Percentiles rank a stretch among this genome's conserved stretches.
phyloP scores from a whole-genome alignment of 163 green algal species.

The Picocystis sp. region DNA sequence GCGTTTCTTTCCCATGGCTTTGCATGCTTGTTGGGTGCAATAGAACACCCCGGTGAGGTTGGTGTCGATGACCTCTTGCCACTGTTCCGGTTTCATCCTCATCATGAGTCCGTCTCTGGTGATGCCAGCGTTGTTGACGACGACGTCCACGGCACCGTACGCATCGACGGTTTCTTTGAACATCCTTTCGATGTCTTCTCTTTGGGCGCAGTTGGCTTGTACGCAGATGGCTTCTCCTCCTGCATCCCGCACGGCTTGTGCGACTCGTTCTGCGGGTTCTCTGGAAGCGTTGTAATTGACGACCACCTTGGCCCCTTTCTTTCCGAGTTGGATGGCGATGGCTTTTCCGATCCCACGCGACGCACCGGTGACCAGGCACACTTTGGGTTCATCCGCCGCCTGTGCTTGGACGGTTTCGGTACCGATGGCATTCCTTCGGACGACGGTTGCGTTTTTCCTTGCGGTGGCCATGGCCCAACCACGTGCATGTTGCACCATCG shows the following conservation, averaged over 20 bases:
- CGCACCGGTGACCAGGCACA: conserved; percentile 66
- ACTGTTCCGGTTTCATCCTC: conserved; percentile 96
- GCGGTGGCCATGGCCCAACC: too few relatives aligned
- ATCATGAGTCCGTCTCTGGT: conserved; percentile 91
- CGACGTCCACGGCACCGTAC: conserved; percentile 57
- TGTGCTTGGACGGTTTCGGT: too few relatives aligned
- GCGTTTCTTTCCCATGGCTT: conserved; percentile 47
- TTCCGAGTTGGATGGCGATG: conserved; percentile 65
- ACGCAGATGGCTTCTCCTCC: conserved; percentile 54
- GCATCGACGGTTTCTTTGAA: conserved; percentile 43
- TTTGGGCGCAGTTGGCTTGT: conserved; percentile 53
- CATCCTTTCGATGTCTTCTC: conserved; percentile 25
- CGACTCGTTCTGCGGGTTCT: not conserved
- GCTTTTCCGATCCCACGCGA: conserved; percentile 80
- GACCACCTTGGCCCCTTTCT: conserved; percentile 21
- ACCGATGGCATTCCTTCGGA: too few relatives aligned
- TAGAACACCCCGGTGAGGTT: conserved; percentile 95
- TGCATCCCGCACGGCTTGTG: not conserved
- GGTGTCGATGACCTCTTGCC: conserved; percentile 91
- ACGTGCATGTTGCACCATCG: too few relatives aligned
- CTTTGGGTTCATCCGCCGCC: conserved; percentile 1
- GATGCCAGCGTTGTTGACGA: conserved; percentile 91
- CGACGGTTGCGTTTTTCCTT: too few relatives aligned
- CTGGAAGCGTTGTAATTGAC: conserved; percentile 1
- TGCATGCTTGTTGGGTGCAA: conserved; percentile 53